Evolutionary conservation across 345 rosid species (phyloP), one percentile per base, ranked within the genome.

Genomic region (Gossypium rotundifolium): DNA sequence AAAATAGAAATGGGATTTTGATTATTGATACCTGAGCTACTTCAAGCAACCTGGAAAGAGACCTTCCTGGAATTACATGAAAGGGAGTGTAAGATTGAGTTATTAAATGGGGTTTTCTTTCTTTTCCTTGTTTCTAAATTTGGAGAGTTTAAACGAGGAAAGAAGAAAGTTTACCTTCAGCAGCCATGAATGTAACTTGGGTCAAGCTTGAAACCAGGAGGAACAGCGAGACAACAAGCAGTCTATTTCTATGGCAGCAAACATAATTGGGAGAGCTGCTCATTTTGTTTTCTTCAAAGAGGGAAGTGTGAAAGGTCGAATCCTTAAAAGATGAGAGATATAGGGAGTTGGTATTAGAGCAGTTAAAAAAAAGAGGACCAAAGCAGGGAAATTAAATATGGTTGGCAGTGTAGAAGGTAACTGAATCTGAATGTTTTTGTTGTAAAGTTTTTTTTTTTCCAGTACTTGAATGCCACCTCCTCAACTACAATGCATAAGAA

Each of bases 401-500:
- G 69, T 68, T 61, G 78, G 70, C 71, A 74, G 64, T 8, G 18
- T 62, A 58, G 75, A 67, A 54, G 65, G 59, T 11, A 75, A 70
- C 52, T 65, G 77, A 70, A 79, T 75, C 77, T 65, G 80, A 81
- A 71, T 42, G 40, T 33, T 33, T 33, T 33, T 63, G 11, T 11
- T 78, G 72, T 76, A 68, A 72, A 79, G 82, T 72, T 72, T 65
- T 49, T 69, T 22, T 4, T 51, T 52, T 52, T 52, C 7, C 73
- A 73, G 78, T 29, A 51, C 20, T 79, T 23, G 79, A 83, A 66
- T 57, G 86, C 73, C 77, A 79, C 70, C 85, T 74, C 81, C 62
- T 54, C 71, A 60, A 70, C 38, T 16, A 25, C 29, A 57, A 22
- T 22, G 62, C 29, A 57, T 11, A 22, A 57, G 62, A 5, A 59